Percentiles rank a stretch among this genome's conserved stretches.
These are phyloP conservation scores for Neurospora sp. DNA, from an alignment of 495 filamentous ascomycete genomes.

Conservation along the genomic window DNA sequence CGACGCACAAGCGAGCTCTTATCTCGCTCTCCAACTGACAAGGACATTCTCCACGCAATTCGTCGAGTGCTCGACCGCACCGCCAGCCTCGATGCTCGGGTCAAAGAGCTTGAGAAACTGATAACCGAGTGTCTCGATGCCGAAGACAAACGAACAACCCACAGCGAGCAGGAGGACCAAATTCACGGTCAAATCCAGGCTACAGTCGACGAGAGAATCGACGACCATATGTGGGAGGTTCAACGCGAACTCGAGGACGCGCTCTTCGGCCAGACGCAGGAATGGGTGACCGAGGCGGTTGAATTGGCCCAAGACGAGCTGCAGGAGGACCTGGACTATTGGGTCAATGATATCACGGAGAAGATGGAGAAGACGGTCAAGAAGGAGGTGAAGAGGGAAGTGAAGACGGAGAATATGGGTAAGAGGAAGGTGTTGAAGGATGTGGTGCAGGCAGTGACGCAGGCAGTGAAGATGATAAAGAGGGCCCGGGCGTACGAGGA, in stretches of 20 bases:
- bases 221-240: neutral
- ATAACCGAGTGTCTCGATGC: neutral
- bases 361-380: neutral
- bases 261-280: neutral
- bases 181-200: neutral
- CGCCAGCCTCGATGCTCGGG: neutral
- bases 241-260: neutral
- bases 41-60: neutral
- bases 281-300: neutral
- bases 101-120: conserved; percentile 1
- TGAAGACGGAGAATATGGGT: neutral
- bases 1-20: neutral
- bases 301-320: neutral
- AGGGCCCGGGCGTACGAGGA: neutral
- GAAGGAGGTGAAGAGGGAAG: neutral
- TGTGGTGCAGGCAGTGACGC: neutral
- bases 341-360: neutral
- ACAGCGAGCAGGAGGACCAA: neutral
- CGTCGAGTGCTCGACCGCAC: neutral
- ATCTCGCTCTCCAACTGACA: neutral
- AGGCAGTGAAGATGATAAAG: neutral
- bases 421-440: neutral
- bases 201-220: neutral
- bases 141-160: neutral
- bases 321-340: neutral